A percentile compares a stretch with the other conserved stretches of the same genome.
Conservation (phyloP, 176 grass and related monocot species). For the Thinopyrum elongatum region DNA sequence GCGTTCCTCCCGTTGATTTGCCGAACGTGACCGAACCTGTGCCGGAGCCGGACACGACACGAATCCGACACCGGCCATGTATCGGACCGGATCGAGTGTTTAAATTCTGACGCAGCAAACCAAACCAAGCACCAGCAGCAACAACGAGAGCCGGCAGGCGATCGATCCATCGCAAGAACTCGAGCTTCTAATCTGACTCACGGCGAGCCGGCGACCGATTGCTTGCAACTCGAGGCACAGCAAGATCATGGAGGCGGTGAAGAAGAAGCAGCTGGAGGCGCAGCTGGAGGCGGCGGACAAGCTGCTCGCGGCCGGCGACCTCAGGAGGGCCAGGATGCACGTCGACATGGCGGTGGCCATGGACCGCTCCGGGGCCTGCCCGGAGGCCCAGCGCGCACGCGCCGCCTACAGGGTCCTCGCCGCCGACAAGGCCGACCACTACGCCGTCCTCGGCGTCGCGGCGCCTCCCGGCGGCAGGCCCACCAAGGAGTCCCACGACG, state of each 20-base stretch:
- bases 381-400: not conserved
- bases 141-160: not conserved
- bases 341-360: not conserved
- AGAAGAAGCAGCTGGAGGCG: constrained; percentile 6
- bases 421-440: not conserved
- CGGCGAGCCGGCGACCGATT: no score
- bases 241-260: no score
- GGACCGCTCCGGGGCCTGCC: not conserved
- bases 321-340: not conserved
- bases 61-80: not conserved
- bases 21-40: not conserved
- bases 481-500: constrained; percentile 4
- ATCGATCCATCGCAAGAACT: not conserved
- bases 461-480: not conserved
- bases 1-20: not conserved
- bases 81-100: not conserved
- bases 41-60: not conserved
- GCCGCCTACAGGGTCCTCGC: not conserved
- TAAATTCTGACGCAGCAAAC: not conserved
- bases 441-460: not conserved
- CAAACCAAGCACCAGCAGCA: not conserved
- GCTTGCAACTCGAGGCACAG: not conserved
- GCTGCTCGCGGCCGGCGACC: not conserved
- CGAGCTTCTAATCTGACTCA: not conserved
- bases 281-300: not conserved